Evolutionary conservation across 805 yeast genomes (phyloP).

Genomic region (Starmerella vitae): DNA sequence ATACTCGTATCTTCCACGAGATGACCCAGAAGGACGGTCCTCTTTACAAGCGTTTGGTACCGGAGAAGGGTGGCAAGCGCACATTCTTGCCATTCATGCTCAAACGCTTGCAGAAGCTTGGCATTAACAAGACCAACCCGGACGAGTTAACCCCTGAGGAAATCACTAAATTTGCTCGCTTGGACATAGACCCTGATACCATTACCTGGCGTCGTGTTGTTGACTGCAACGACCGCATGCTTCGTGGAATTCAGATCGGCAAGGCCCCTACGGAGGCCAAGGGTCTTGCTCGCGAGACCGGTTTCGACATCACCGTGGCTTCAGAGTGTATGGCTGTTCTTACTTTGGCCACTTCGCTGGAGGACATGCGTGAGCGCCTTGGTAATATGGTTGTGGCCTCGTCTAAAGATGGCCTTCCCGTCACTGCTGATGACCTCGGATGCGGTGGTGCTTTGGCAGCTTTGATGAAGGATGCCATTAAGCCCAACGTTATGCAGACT

Average conservation of each 20-base stretch:
- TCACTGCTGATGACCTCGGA: slow-evolving; percentile 90
- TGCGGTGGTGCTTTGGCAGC: slow-evolving; percentile 94
- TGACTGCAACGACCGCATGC: slow-evolving; percentile 85
- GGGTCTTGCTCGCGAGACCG: slow-evolving; percentile 72
- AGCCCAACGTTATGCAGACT: slow-evolving; percentile 94
- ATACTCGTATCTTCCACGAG: slow-evolving; percentile 95
- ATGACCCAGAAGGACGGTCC: slow-evolving; percentile 64
- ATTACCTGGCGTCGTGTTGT: slow-evolving; percentile 89
- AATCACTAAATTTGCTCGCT: slow-evolving; percentile 56
- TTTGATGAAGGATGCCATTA: slow-evolving; percentile 83
- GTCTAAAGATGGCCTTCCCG: slow-evolving; percentile 57
- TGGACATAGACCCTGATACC: slow-evolving; percentile 79
- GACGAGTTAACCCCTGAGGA: slow-evolving; percentile 68
- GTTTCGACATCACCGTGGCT: slow-evolving; percentile 94
- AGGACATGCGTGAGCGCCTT: slow-evolving; percentile 75
- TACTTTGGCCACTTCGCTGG: slow-evolving; percentile 63
- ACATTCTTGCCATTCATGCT: slow-evolving; percentile 43
- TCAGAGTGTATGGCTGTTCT: slow-evolving; percentile 93
- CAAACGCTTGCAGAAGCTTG: slow-evolving; percentile 62
- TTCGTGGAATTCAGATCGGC: slow-evolving; percentile 81
- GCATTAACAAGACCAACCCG: slow-evolving; percentile 59
- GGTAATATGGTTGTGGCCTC: slow-evolving; percentile 85
- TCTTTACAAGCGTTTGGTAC: slow-evolving; percentile 72
- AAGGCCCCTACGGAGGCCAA: slow-evolving; percentile 78
- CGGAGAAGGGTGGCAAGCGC: slow-evolving; percentile 68